These are phyloP conservation scores for Sechiopsis laciniata DNA, from an alignment of 306 rosid species.

Conservation along the genomic window DNA sequence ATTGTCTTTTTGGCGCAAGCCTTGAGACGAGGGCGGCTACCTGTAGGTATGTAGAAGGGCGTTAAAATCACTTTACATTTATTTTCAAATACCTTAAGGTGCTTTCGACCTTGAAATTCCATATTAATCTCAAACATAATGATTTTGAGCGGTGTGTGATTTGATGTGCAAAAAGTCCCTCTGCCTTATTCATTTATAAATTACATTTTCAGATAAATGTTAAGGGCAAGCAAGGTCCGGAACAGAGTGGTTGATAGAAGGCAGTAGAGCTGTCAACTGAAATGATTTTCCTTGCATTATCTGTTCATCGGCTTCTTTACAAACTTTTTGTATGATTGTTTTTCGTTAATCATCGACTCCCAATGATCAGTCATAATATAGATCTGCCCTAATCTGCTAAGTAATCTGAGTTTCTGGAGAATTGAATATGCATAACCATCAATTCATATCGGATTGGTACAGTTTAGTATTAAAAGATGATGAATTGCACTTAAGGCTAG, in stretches of 20 bases:
- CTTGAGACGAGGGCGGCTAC: too few species aligned
- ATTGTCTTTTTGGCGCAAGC: too few species aligned
- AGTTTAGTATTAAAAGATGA: slow-evolving; percentile 11
- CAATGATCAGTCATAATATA: not conserved
- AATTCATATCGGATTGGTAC: not conserved
- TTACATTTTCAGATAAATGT: not conserved
- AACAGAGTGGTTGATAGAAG: not conserved
- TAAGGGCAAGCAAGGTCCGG: not conserved
- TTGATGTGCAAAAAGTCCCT: not conserved
- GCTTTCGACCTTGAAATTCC: not conserved
- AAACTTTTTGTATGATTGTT: not conserved
- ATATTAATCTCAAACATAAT: not conserved
- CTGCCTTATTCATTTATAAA: not conserved
- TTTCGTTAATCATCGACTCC: not conserved
- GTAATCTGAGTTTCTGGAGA: not conserved
- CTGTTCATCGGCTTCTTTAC: not conserved
- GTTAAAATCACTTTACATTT: not conserved
- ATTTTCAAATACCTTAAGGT: not conserved
- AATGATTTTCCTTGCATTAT: not conserved
- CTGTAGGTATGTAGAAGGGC: too few species aligned
- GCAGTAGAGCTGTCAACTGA: not conserved
- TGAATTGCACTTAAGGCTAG: too few species aligned
- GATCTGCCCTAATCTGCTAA: not conserved
- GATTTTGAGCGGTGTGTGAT: not conserved
- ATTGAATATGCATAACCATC: not conserved